These are phyloP conservation scores for Annulohypoxylon truncatum DNA, from an alignment of 2,329 filamentous ascomycete species.

Conservation along the genomic window DNA sequence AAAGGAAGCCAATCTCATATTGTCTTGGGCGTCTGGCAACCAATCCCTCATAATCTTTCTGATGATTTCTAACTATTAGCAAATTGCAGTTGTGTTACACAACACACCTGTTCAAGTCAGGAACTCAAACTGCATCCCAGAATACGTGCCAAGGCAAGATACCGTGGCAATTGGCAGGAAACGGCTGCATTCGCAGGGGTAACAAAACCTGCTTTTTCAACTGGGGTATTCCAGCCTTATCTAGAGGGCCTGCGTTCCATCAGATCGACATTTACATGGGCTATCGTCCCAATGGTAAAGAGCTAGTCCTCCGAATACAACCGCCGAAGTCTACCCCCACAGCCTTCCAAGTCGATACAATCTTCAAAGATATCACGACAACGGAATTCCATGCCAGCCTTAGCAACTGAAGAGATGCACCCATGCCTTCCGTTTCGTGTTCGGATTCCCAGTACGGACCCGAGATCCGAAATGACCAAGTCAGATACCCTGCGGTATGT, in stretches of 20 bases:
- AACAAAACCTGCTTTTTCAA: conserved; percentile 37
- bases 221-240: conserved; percentile 35
- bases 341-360: conserved; percentile 12
- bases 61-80: conserved; percentile 8
- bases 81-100: conserved; percentile 13
- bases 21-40: conserved; percentile 18
- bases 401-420: neutral
- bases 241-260: conserved; percentile 22
- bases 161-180: conserved; percentile 32
- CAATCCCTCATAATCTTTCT: conserved; percentile 28
- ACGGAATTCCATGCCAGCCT: conserved; percentile 2
- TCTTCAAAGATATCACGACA: conserved; percentile 16
- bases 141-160: conserved; percentile 30
- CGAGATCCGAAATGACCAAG: conserved; percentile 34
- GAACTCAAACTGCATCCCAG: conserved; percentile 9
- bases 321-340: conserved; percentile 17
- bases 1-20: conserved; percentile 19
- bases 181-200: conserved; percentile 34
- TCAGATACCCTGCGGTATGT: conserved; percentile 27
- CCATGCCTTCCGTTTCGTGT: conserved; percentile 22
- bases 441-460: conserved; percentile 28
- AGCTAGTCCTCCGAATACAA: neutral
- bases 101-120: conserved; percentile 15
- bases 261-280: conserved; percentile 33
- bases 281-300: conserved; percentile 19